Conservation (phyloP, 1,284 basidiomycete genomes). For the Austropuccinia psidii region DNA sequence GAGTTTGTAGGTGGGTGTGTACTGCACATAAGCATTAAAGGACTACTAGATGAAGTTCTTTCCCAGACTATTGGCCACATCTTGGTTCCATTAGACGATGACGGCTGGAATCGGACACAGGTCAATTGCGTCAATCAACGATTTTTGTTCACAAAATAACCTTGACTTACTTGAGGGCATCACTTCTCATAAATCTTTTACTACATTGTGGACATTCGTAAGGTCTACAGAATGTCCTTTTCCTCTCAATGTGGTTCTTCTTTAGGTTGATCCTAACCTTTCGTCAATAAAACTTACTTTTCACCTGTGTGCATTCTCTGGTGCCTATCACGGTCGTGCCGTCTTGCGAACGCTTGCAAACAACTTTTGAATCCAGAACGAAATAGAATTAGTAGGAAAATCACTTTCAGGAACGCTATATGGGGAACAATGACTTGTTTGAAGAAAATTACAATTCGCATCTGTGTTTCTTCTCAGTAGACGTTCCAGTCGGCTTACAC, state of each 20-base stretch:
- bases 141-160: not conserved
- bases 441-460: conserved; percentile 23
- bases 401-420: not conserved
- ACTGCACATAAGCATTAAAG: too few relatives aligned
- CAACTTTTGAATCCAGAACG: not conserved
- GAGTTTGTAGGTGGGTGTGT: too few relatives aligned
- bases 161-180: conserved; percentile 23
- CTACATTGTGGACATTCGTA: conserved; percentile 22
- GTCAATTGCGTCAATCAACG: not conserved
- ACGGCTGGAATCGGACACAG: not conserved
- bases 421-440: not conserved
- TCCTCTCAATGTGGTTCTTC: not conserved
- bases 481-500: too few relatives aligned
- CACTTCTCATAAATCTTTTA: conserved; percentile 36
- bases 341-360: conserved; percentile 31
- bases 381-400: not conserved
- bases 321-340: conserved; percentile 32
- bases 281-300: conserved; percentile 11
- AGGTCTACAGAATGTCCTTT: not conserved
- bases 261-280: not conserved
- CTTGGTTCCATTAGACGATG: conserved; percentile 16
- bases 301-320: conserved; percentile 36
- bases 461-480: conserved; percentile 31
- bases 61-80: conserved; percentile 9
- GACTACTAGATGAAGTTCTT: too few relatives aligned